Evolutionary conservation across 2,329 filamentous ascomycete species (phyloP), one percentile per base, ranked within the genome.

Genomic region (Apiospora pterosperma): DNA sequence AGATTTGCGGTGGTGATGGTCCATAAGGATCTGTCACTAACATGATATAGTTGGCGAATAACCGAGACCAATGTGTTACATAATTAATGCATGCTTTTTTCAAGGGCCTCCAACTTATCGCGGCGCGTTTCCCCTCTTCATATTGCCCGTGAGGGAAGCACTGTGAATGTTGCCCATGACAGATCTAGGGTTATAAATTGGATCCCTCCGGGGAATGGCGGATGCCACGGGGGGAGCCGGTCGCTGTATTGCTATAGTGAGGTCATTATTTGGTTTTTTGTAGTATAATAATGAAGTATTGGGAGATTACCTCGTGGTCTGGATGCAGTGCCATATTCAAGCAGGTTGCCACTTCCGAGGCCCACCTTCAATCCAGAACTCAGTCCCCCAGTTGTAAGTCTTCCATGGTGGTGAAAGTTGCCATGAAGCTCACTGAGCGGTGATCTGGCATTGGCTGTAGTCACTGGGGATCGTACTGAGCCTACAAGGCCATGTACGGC

Each of bases 401-500:
- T 67, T 16, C 59, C 59, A 25, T 65, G 66, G 11, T 63, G 64
- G 61, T 69, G 68, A 59, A 69, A 41, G 44, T 63, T 67, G 28
- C 64, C 69, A 11, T 71, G 67, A 1, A 67, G 31, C 10, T 66
- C 64, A 11, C 62, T 64, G 0, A 70, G 62, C 7, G 70, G 64
- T 6, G 63, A 16, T 58, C 71, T 67, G 11, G 62, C 58, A 63
- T 69, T 71, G 42, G 67, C 64, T 4, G 67, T 64, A 10, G 61
- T 64, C n/a, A 65, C 68, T 10, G 71, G 70, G 7, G 65, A 66
- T 60, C 66, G 69, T 42, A 71, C 70, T 16, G 75, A 71, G 10
- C 74, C 74, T n/a, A 76, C 71, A 6, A 76, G 65, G 16, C 75
- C 75, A 6, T 75, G 73, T 36, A 75, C 71, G 6, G 69, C 71